Evolutionary conservation across 2,329 filamentous ascomycete genomes (phyloP).

Genomic region (Botryotinia narcissicola): DNA sequence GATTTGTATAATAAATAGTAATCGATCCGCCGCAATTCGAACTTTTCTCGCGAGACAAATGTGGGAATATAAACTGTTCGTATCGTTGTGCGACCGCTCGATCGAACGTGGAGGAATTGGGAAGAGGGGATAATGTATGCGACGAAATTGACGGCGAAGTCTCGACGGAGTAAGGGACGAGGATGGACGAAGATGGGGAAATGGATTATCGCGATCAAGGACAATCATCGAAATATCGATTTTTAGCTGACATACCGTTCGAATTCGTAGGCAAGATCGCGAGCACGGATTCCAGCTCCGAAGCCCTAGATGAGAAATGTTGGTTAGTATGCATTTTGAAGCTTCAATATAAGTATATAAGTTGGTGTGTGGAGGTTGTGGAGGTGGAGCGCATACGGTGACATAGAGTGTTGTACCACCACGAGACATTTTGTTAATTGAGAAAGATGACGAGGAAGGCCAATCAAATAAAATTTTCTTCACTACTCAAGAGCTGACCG

Average conservation of each 20-base stretch:
- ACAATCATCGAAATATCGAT: conserved; percentile 48
- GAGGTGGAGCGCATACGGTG: conserved; percentile 48
- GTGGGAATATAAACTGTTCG: conserved; percentile 35
- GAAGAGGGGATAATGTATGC: conserved; percentile 39
- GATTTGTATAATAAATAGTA: conserved; percentile 24
- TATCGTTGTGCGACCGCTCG: conserved; percentile 40
- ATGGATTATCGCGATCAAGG: conserved; percentile 41
- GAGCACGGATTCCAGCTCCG: conserved; percentile 95
- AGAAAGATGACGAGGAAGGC: conserved; percentile 13
- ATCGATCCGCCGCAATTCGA: conserved; percentile 33
- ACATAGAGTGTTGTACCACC: conserved; percentile 95
- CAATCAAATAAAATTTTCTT: conserved; percentile 4
- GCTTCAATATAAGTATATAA: not conserved
- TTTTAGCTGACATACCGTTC: conserved; percentile 87
- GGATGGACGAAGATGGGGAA: conserved; percentile 38
- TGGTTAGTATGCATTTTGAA: conserved; percentile 18
- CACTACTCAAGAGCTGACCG: conserved; percentile 2
- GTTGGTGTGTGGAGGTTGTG: conserved; percentile 22
- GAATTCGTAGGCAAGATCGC: conserved; percentile 99
- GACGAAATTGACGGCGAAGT: conserved; percentile 47
- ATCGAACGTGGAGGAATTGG: conserved; percentile 39
- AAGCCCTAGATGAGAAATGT: conserved; percentile 59
- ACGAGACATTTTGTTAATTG: conserved; percentile 70
- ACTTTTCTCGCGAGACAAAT: conserved; percentile 33
- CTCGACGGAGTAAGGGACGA: conserved; percentile 37